phyloP scores from a whole-genome alignment of 2,329 filamentous ascomycete genomes.

The Curvularia spicifera region DNA sequence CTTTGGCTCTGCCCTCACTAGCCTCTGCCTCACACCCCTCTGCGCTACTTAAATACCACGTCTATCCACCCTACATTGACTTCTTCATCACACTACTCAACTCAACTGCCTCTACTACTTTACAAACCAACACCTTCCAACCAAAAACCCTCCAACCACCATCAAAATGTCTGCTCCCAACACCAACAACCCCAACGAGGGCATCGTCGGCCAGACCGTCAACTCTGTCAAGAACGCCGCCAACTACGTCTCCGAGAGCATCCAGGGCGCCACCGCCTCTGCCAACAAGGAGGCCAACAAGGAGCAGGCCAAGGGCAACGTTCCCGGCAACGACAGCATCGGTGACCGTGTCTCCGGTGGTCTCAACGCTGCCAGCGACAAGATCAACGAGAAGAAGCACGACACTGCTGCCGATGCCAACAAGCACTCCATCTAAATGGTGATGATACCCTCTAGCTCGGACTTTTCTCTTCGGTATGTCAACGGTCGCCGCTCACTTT shows the following conservation, averaged over 20 bases:
- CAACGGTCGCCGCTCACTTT: neutral
- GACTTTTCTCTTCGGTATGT: slow-evolving; percentile 29
- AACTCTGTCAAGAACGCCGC: slow-evolving; percentile 61
- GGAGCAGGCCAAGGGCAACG: slow-evolving; percentile 64
- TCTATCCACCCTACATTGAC: slow-evolving; percentile 11
- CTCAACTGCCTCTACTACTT: slow-evolving; percentile 7
- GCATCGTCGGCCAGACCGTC: slow-evolving; percentile 51
- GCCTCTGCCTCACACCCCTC: slow-evolving; percentile 9
- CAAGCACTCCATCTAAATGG: slow-evolving; percentile 51
- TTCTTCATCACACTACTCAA: slow-evolving; percentile 24
- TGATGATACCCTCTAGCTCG: slow-evolving; percentile 14
- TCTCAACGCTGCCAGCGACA: slow-evolving; percentile 60
- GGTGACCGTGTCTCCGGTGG: slow-evolving; percentile 62
- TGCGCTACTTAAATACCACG: slow-evolving; percentile 27
- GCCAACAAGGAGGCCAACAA: slow-evolving; percentile 74
- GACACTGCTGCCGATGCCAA: slow-evolving; percentile 57
- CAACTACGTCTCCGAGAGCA: slow-evolving; percentile 72
- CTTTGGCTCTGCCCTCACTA: slow-evolving; percentile 7
- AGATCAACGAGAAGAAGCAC: slow-evolving; percentile 61
- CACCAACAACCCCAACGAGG: slow-evolving; percentile 53
- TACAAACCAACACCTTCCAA: slow-evolving; percentile 17
- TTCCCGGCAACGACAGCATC: slow-evolving; percentile 45
- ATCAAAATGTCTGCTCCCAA: slow-evolving; percentile 54
- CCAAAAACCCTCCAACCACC: slow-evolving; percentile 7
- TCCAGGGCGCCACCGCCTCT: slow-evolving; percentile 63